Evolutionary conservation across 495 filamentous ascomycete genomes (phyloP), one percentile per base, ranked within the genome.

Genomic region (Xylaria curta): DNA sequence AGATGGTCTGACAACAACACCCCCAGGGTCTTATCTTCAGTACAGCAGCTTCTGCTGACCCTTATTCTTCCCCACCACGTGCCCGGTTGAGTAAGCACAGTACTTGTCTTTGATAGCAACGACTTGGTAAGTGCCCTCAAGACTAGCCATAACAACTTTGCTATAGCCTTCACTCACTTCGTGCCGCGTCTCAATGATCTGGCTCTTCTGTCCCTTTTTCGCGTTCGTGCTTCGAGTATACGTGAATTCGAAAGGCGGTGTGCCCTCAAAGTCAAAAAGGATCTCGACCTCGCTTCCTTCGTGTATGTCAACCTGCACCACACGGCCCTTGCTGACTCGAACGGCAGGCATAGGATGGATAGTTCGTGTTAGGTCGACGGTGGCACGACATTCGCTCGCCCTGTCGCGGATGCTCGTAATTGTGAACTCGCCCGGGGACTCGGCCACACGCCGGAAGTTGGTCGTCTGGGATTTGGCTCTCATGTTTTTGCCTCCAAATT

Each of bases 101-200:
- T 87, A 96, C 76, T 88, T 89, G 79, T 99, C 96, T 86, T 94
- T 94, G 80, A 99, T 97, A 7, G 93, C 90, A 65, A 97, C 91
- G 15, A 98, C 97, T 82, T 99, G 96, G 73, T 99, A 99, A 62
- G 93, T 97, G 36, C 96, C 96, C 84, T 98, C 96, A 76, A 97
- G 93, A 54, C 90, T 93, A 17, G 93, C 94, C 76, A 87, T 88
- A 72, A 97, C 88, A 26, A 89, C 90, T 83, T 95, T 93, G 73
- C 84, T 90, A 77, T 93, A 87, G 71, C 94, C 93, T 70, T 95
- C 86, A 28, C 91, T 94, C 8, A 91, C 89, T 69, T 96, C 93
- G 71, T 94, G 93, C 75, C 92, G 90, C 75, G 94, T 97, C 81
- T 98, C 96, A 26, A 98, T 83, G 21, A 99, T 87, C 77, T 91